Evolutionary conservation across 768 basidiomycete genomes (phyloP), one percentile per base, ranked within the genome.

Genomic region (Collybia nuda): DNA sequence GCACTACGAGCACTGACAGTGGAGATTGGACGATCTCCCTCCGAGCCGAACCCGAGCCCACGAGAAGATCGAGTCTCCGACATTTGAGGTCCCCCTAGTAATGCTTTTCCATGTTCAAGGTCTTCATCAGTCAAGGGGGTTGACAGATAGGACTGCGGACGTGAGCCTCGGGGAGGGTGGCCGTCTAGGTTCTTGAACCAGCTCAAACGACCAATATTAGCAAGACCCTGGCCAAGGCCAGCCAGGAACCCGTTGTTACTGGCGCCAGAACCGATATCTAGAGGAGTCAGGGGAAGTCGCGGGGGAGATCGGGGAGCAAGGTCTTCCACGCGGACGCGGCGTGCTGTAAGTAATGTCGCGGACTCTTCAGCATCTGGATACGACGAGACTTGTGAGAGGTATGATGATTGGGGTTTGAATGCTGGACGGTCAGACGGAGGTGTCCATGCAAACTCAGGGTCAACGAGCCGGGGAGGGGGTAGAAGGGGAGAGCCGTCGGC

Each of bases 21-120:
- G 0, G 88, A 88, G 24, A 78, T 62, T 0, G 87, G 87, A 3
- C 87, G 76, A 3, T 65, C 63, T 6, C 73, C 75, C 23, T 75
- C 73, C 6, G 65, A 53, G 19, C 75, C 77, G 24, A 76, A 54
- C 49, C 68, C 56, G 55, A 58, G 44, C 55, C 71, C 58, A 59
- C 63, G 50, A 41, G 69, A 58, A 1, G 68, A 52, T 50, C 57
- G 65, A 23, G 44, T 51, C 12, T 65, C 55, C 17, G 49, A 35
- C 57, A 60, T 61, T 39, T 58, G 58, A 18, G 60, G 49, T 22
- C 60, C 56, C 22, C 60, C 56, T 35, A 80, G 63, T 44, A 73
- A 56, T 0, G 71, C 69, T 35, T 69, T 71, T 15, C 71, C 76
- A 17, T 67, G 70, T 52, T 84, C 84, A 5, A 70, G 18, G 37